Conservation (phyloP, 139 green algal species). For the Diplosphaera chodatii region DNA sequence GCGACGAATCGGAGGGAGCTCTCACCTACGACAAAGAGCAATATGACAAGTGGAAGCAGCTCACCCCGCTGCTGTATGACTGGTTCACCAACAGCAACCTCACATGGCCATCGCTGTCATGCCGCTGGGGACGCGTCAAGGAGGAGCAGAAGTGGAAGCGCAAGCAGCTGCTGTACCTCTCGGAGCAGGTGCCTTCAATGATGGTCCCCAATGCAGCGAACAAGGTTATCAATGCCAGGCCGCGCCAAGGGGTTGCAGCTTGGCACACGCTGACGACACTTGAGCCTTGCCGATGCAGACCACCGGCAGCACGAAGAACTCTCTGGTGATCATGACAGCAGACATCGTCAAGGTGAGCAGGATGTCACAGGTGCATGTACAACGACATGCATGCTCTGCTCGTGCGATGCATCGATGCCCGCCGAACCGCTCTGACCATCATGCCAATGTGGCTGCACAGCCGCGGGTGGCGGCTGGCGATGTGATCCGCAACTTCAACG, state of each 20-base stretch:
- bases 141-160: conserved; percentile 49
- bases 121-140: conserved; percentile 75
- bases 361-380: too few species aligned
- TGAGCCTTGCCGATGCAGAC: conserved; percentile 45
- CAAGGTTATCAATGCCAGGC: too few species aligned
- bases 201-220: neutral
- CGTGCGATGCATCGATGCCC: too few species aligned
- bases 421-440: too few species aligned
- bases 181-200: conserved; percentile 54
- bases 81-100: conserved; percentile 77
- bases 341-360: conserved; percentile 57
- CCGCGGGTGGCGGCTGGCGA: conserved; percentile 68
- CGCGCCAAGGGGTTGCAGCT: too few species aligned
- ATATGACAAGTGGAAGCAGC: conserved; percentile 31
- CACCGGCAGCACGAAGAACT: conserved; percentile 62
- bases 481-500: conserved; percentile 55
- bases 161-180: conserved; percentile 76
- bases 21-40: neutral
- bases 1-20: neutral
- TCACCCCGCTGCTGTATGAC: conserved; percentile 74
- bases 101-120: conserved; percentile 77
- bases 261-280: too few species aligned
- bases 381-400: too few species aligned
- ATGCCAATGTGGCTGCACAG: conserved; percentile 27
- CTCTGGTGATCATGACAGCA: conserved; percentile 51